phyloP scores from a whole-genome alignment of 257 asterid species.

The Perilla frutescens region DNA sequence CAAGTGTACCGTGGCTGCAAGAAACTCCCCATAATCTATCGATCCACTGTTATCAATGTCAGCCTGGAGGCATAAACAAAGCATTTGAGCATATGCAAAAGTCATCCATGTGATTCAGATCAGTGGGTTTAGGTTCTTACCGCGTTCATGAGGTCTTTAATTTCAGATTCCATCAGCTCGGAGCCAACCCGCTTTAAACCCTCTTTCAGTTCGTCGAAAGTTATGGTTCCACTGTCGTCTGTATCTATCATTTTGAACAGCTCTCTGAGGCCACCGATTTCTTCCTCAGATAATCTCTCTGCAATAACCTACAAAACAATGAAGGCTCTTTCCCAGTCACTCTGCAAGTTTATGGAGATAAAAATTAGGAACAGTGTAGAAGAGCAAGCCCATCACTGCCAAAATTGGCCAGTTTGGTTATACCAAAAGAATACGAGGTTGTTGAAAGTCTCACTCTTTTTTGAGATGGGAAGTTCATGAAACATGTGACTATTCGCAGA shows the following conservation, averaged over 20 bases:
- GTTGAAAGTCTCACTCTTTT: not conserved
- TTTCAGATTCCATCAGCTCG: conserved; percentile 93
- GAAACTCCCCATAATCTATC: conserved; percentile 95
- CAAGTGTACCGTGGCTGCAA: conserved; percentile 95
- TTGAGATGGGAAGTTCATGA: conserved; percentile 25
- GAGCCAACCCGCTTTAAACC: conserved; percentile 89
- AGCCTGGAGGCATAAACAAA: conserved; percentile 57
- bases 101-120: not conserved
- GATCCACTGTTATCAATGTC: conserved; percentile 94
- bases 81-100: not conserved
- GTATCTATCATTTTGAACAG: conserved; percentile 92
- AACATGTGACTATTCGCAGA: not conserved
- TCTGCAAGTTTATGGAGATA: not conserved
- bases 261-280: conserved; percentile 91
- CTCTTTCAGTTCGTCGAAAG: conserved; percentile 91
- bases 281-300: conserved; percentile 91
- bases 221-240: conserved; percentile 88
- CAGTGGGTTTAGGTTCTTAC: conserved; percentile 45
- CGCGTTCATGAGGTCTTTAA: conserved; percentile 88
- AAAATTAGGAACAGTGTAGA: not conserved
- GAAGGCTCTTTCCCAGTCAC: conserved; percentile 23
- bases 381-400: not conserved
- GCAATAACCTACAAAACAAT: conserved; percentile 75
- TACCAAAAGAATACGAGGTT: not conserved
- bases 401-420: not conserved